These are phyloP conservation scores for Calonectria honghensis DNA, from an alignment of 2,329 filamentous ascomycete genomes.

Conservation along the genomic window DNA sequence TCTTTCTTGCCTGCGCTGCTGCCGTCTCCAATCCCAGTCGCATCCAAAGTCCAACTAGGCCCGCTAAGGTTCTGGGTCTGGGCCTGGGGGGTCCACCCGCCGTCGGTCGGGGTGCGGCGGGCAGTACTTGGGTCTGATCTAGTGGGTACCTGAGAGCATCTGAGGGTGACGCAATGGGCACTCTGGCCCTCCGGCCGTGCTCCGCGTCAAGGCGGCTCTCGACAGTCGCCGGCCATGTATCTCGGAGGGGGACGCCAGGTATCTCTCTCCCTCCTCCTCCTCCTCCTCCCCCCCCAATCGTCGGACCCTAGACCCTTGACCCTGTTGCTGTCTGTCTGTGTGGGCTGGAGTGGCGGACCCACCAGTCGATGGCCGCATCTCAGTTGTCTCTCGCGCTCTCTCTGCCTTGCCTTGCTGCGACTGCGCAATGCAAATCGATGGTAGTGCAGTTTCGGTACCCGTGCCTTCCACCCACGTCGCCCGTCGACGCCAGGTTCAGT, in stretches of 20 bases:
- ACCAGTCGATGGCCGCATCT: slow-evolving; percentile 24
- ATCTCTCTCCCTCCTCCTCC: slow-evolving; percentile 34
- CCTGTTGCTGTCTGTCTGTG: slow-evolving; percentile 32
- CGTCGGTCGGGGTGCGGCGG: slow-evolving; percentile 17
- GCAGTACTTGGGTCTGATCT: slow-evolving; percentile 21
- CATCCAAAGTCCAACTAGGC: slow-evolving; percentile 5
- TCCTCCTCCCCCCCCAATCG: slow-evolving; percentile 29
- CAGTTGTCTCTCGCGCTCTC: slow-evolving; percentile 36
- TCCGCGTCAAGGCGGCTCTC: slow-evolving; percentile 3
- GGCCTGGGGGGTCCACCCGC: slow-evolving; percentile 24
- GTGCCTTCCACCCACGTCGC: slow-evolving; percentile 27
- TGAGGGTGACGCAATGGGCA: slow-evolving; percentile 24
- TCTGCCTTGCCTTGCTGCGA: slow-evolving; percentile 33
- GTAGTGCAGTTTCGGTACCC: slow-evolving; percentile 33
- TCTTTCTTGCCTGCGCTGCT: not conserved
- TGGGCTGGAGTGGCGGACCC: not conserved
- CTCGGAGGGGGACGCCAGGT: slow-evolving; percentile 33
- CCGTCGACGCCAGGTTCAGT: slow-evolving; percentile 39
- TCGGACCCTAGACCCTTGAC: slow-evolving; percentile 27
- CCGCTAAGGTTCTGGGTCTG: slow-evolving; percentile 30
- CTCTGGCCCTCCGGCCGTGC: slow-evolving; percentile 15
- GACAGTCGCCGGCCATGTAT: slow-evolving; percentile 33
- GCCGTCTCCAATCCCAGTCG: slow-evolving; percentile 27
- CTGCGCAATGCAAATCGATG: slow-evolving; percentile 31
- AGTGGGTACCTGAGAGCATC: slow-evolving; percentile 18